phyloP scores from a whole-genome alignment of 2,329 filamentous ascomycete species.

The Cladophialophora yegresii region DNA sequence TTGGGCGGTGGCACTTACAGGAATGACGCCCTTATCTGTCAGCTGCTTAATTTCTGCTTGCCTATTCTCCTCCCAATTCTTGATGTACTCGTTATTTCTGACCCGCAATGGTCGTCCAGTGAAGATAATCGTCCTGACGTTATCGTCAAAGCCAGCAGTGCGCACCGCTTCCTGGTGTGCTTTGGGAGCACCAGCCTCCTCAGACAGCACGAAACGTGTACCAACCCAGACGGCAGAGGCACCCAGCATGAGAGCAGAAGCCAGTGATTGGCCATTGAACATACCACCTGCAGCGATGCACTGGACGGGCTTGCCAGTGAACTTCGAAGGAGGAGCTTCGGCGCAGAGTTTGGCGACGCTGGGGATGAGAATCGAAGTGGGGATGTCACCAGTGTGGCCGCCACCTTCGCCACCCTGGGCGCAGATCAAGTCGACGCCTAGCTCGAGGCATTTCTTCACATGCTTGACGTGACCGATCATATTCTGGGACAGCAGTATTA shows the following conservation, averaged over 20 bases:
- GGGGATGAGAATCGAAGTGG: slow-evolving; percentile 88
- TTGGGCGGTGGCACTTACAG: slow-evolving; percentile 49
- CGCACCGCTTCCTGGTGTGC: slow-evolving; percentile 93
- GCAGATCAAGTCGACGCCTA: slow-evolving; percentile 94
- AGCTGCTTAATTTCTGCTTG: slow-evolving; percentile 87
- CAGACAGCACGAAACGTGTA: slow-evolving; percentile 88
- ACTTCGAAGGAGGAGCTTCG: slow-evolving; percentile 72
- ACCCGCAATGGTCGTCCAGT: slow-evolving; percentile 94
- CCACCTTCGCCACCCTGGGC: slow-evolving; percentile 97
- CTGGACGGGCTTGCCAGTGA: slow-evolving; percentile 85
- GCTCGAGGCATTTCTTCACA: slow-evolving; percentile 89
- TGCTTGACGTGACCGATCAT: slow-evolving; percentile 99
- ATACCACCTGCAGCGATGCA: slow-evolving; percentile 93
- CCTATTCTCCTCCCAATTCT: slow-evolving; percentile 95
- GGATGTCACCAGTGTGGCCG: slow-evolving; percentile 89
- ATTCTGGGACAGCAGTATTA: slow-evolving; percentile 71
- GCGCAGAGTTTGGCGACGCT: slow-evolving; percentile 80
- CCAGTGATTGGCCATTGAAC: slow-evolving; percentile 86
- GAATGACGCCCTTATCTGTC: slow-evolving; percentile 83
- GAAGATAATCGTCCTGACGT: slow-evolving; percentile 96
- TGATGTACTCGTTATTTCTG: slow-evolving; percentile 88
- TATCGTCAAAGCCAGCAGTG: slow-evolving; percentile 91
- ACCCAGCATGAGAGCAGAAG: slow-evolving; percentile 88
- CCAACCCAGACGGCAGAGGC: slow-evolving; percentile 94
- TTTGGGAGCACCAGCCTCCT: slow-evolving; percentile 91